Evolutionary conservation across 257 asterid genomes (phyloP).

Genomic region (Nicotiana undulata): DNA sequence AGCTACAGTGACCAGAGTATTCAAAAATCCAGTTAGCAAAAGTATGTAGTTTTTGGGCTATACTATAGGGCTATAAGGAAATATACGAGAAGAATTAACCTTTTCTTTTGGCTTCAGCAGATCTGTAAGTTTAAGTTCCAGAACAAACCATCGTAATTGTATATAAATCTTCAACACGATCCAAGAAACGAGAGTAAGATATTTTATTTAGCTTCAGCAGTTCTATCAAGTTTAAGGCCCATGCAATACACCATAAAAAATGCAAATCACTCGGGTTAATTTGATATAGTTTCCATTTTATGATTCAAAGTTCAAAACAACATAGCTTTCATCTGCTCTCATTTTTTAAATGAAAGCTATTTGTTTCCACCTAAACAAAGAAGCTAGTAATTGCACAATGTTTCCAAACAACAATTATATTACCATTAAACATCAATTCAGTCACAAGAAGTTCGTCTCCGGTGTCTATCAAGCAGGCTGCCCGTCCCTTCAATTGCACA

Average conservation of each 20-base stretch:
- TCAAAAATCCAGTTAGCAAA: not conserved
- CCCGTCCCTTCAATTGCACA: conserved; percentile 89
- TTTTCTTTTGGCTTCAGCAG: not conserved
- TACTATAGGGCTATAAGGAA: not conserved
- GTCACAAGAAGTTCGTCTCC: conserved; percentile 98
- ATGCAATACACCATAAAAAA: not conserved
- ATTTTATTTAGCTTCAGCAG: not conserved
- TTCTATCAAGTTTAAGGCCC: not conserved
- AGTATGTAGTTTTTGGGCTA: not conserved
- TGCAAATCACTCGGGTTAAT: not conserved
- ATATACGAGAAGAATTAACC: not conserved
- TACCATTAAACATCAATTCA: conserved; percentile 91
- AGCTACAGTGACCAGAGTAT: not conserved
- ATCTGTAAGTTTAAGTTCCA: not conserved
- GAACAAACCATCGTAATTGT: not conserved
- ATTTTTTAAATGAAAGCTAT: not conserved
- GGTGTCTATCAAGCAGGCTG: conserved; percentile 95
- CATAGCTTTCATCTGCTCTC: not conserved
- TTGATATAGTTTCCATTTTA: not conserved
- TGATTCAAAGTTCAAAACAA: not conserved
- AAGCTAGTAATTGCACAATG: not conserved
- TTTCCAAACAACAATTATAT: not conserved
- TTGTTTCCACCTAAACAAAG: not conserved
- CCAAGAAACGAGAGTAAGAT: not conserved
- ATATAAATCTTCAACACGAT: not conserved